Percentiles rank a stretch among this genome's conserved stretches.
These are phyloP conservation scores for Insectozyma bohioensis DNA, from an alignment of 1,139 yeast species.

Conservation along the genomic window DNA sequence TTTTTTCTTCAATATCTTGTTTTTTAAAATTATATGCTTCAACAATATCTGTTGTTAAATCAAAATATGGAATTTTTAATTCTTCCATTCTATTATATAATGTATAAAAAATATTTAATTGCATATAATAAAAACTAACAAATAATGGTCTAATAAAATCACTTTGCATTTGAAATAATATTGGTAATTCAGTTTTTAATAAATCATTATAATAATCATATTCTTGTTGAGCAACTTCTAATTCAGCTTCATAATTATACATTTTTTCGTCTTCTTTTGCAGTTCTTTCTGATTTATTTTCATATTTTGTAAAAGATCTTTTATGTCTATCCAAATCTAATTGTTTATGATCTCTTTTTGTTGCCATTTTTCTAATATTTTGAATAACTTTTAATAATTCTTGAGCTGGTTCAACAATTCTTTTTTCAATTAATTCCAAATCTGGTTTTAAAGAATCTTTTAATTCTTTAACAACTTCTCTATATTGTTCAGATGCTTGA, in stretches of 20 bases:
- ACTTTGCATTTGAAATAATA: slow-evolving; percentile 81
- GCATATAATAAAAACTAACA: slow-evolving; percentile 95
- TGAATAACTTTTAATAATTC: slow-evolving; percentile 82
- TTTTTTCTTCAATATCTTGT: slow-evolving; percentile 85
- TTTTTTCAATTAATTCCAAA: slow-evolving; percentile 83
- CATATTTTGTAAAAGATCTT: slow-evolving; percentile 66
- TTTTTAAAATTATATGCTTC: slow-evolving; percentile 79
- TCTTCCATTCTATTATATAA: slow-evolving; percentile 89
- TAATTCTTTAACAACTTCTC: slow-evolving; percentile 82
- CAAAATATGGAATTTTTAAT: slow-evolving; percentile 95
- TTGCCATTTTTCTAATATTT: slow-evolving; percentile 85
- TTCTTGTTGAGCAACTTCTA: slow-evolving; percentile 91
- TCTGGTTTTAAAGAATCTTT: slow-evolving; percentile 90
- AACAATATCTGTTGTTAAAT: slow-evolving; percentile 75
- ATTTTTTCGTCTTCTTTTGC: slow-evolving; percentile 88
- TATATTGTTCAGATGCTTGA: slow-evolving; percentile 87
- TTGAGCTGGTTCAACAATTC: slow-evolving; percentile 90
- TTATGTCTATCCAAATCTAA: slow-evolving; percentile 88
- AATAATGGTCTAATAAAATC: slow-evolving; percentile 91
- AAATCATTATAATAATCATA: slow-evolving; percentile 93
- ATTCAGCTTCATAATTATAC: slow-evolving; percentile 86
- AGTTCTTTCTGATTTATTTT: slow-evolving; percentile 78
- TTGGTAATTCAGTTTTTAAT: slow-evolving; percentile 87
- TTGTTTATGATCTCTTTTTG: slow-evolving; percentile 94
- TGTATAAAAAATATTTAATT: slow-evolving; percentile 92